Evolutionary conservation across 1,284 basidiomycete species (phyloP).

Genomic region (Cryptococcus sp.): DNA sequence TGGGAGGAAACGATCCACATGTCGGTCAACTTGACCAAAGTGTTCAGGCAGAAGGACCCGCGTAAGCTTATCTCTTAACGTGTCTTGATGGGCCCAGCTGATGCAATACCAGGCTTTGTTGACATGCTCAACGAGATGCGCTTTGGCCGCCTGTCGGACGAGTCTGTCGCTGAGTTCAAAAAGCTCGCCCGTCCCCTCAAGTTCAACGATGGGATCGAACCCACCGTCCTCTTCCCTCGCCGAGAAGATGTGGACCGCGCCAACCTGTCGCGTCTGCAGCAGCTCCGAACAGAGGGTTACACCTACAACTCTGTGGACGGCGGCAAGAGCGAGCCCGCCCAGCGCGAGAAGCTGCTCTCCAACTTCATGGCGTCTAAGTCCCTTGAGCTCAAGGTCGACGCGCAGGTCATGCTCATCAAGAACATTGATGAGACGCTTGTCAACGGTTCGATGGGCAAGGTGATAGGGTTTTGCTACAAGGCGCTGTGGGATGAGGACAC

Average conservation of each 20-base stretch:
- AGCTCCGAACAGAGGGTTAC: slow-evolving; percentile 51
- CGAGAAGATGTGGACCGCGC: slow-evolving; percentile 76
- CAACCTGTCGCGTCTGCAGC: slow-evolving; percentile 63
- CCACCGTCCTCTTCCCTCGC: slow-evolving; percentile 82
- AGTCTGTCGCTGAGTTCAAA: slow-evolving; percentile 62
- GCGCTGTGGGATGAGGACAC: slow-evolving; percentile 27
- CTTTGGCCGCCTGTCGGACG: slow-evolving; percentile 63
- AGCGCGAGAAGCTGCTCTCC: slow-evolving; percentile 63
- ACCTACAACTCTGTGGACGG: slow-evolving; percentile 57
- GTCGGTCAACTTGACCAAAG: slow-evolving; percentile 82
- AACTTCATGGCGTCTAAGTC: slow-evolving; percentile 67
- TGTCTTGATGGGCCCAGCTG: slow-evolving; percentile 14
- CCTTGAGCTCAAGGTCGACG: slow-evolving; percentile 64
- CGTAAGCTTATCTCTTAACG: slow-evolving; percentile 33
- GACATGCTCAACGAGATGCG: slow-evolving; percentile 89
- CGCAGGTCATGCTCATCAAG: slow-evolving; percentile 70
- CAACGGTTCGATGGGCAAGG: slow-evolving; percentile 75
- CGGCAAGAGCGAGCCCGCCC: slow-evolving; percentile 57
- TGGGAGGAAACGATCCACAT: slow-evolving; percentile 76
- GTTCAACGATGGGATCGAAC: slow-evolving; percentile 69
- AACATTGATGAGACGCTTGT: slow-evolving; percentile 70
- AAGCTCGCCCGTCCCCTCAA: slow-evolving; percentile 55
- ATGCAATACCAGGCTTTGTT: slow-evolving; percentile 62
- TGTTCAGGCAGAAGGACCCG: slow-evolving; percentile 67
- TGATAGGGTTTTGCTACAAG: slow-evolving; percentile 61